phyloP scores from a whole-genome alignment of 2,329 filamentous ascomycete genomes.

The Didymella lethalis region DNA sequence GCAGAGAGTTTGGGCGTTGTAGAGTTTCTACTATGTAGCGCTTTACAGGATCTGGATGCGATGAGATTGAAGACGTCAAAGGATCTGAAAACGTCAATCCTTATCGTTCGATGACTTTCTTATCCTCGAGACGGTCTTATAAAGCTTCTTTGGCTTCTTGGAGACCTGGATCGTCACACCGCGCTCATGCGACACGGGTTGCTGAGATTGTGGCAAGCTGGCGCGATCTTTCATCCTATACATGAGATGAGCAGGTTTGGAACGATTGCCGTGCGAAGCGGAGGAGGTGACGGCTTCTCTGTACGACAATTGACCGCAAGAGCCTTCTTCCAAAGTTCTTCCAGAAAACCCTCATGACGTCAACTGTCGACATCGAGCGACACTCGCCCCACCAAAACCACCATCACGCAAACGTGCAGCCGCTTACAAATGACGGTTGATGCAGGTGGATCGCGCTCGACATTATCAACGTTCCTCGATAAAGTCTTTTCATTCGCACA shows the following conservation, averaged over 20 bases:
- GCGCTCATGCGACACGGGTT: not conserved
- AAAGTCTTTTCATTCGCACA: not conserved
- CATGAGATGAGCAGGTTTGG: not conserved
- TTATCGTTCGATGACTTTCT: not conserved
- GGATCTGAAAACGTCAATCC: not conserved
- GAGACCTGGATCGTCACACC: not conserved
- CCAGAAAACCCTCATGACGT: not conserved
- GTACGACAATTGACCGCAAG: not conserved
- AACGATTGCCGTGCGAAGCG: not conserved
- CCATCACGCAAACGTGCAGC: not conserved
- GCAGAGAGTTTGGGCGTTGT: constrained; percentile 30
- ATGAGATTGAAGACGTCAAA: not conserved
- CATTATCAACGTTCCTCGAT: not conserved
- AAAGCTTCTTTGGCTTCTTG: not conserved
- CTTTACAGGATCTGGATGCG: not conserved
- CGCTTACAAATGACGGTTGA: not conserved
- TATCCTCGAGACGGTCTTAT: not conserved
- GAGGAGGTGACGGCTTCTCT: not conserved
- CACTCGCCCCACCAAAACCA: not conserved
- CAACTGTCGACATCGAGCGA: not conserved
- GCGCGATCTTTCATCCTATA: not conserved
- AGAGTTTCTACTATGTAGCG: not conserved
- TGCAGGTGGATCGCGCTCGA: not conserved
- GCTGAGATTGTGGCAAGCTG: not conserved
- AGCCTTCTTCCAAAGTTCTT: not conserved